Percentiles rank a stretch among this genome's conserved stretches.
These are phyloP conservation scores for Solanum bulbocastanum DNA, from an alignment of 257 asterid genomes.

Conservation along the genomic window DNA sequence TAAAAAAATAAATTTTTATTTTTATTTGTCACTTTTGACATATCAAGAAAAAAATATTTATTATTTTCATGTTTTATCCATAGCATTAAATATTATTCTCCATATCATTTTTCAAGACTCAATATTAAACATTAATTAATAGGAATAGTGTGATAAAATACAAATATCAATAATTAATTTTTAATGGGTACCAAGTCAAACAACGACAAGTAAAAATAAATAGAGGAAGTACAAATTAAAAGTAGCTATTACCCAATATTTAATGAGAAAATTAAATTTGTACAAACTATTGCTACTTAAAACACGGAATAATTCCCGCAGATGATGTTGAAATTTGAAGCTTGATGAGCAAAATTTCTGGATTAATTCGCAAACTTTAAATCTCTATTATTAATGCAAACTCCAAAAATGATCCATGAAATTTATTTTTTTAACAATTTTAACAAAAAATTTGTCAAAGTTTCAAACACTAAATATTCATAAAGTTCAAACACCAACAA, in stretches of 20 bases:
- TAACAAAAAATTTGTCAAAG: background rate
- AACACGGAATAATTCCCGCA: background rate
- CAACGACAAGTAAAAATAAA: accelerated
- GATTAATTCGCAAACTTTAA: background rate
- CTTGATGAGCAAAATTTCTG: background rate
- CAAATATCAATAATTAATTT: too few relatives aligned
- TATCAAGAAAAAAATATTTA: too few relatives aligned
- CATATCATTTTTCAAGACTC: background rate
- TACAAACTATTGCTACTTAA: background rate
- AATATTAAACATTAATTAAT: too few relatives aligned
- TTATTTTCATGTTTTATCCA: too few relatives aligned
- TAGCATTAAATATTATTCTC: too few relatives aligned
- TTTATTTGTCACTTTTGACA: too few relatives aligned
- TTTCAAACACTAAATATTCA: background rate
- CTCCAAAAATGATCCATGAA: background rate
- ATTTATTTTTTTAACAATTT: background rate
- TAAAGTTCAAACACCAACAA: background rate
- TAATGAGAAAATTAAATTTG: background rate
- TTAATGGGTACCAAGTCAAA: too few relatives aligned
- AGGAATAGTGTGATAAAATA: background rate
- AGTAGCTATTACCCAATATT: background rate
- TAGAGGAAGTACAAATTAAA: background rate
- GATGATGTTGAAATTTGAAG: background rate
- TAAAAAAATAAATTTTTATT: too few relatives aligned
- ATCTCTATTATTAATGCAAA: background rate